Conservation (phyloP, 2,329 filamentous ascomycete genomes). For the Clonostachys solani region DNA sequence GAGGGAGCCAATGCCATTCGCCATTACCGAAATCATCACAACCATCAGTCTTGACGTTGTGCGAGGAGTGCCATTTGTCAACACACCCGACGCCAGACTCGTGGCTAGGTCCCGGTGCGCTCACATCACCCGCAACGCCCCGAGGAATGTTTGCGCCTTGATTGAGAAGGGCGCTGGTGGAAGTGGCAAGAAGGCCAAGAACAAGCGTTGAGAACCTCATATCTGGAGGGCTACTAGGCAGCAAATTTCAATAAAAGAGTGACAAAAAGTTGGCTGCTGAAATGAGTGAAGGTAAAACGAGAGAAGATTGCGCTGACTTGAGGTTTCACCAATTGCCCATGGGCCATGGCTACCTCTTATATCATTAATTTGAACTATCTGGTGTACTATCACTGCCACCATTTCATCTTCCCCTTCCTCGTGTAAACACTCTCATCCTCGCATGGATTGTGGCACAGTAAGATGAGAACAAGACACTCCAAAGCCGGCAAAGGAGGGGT, state of each 20-base stretch:
- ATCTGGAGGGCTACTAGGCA: neutral
- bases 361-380: too few relatives aligned
- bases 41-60: constrained; percentile 27
- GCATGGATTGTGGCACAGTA: too few relatives aligned
- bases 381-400: too few relatives aligned
- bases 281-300: neutral
- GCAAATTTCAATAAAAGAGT: constrained; percentile 2
- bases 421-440: too few relatives aligned
- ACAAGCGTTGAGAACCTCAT: neutral
- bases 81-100: constrained; percentile 16
- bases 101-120: constrained; percentile 4
- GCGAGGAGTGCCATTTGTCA: constrained; percentile 29
- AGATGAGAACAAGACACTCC: too few relatives aligned
- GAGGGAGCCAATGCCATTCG: constrained; percentile 30
- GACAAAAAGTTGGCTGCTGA: constrained; percentile 1
- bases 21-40: constrained; percentile 21
- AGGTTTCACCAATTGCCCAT: too few relatives aligned
- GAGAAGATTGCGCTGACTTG: neutral
- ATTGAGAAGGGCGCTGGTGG: constrained; percentile 7
- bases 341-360: too few relatives aligned
- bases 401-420: too few relatives aligned
- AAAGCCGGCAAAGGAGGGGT: too few relatives aligned
- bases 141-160: constrained; percentile 5
- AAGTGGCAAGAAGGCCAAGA: constrained; percentile 11
- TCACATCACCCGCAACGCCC: constrained; percentile 7